phyloP scores from a whole-genome alignment of 768 basidiomycete species.

The Dendrothele bispora region DNA sequence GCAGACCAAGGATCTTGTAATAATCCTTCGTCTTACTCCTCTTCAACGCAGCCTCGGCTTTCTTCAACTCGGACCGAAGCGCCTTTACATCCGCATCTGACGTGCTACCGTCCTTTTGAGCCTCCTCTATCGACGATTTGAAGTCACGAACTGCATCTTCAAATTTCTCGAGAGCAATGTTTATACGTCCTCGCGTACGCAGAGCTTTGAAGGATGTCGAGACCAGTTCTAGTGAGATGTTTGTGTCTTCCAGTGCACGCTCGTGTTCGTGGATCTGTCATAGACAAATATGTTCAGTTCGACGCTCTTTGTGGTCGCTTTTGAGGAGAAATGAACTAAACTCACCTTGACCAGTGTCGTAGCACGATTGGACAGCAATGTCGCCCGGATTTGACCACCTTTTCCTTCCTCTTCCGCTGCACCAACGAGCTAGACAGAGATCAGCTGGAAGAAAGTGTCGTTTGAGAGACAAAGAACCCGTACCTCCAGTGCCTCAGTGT shows the following conservation, averaged over 20 bases:
- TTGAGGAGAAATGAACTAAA: slow-evolving; percentile 3
- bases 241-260: slow-evolving; percentile 72
- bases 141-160: slow-evolving; percentile 76
- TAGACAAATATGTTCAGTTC: slow-evolving; percentile 4
- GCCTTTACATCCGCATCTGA: slow-evolving; percentile 61
- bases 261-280: slow-evolving; percentile 60
- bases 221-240: slow-evolving; percentile 60
- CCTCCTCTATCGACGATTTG: slow-evolving; percentile 76
- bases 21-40: slow-evolving; percentile 90
- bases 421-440: slow-evolving; percentile 57
- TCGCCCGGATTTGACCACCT: slow-evolving; percentile 80
- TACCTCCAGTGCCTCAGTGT: slow-evolving; percentile 72
- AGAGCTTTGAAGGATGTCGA: slow-evolving; percentile 81
- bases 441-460: slow-evolving; percentile 5
- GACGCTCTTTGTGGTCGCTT: no score
- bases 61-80: slow-evolving; percentile 67
- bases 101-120: slow-evolving; percentile 54
- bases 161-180: slow-evolving; percentile 72
- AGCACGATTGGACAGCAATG: slow-evolving; percentile 80
- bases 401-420: slow-evolving; percentile 66
- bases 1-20: slow-evolving; percentile 73
- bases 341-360: slow-evolving; percentile 74
- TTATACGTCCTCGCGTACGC: slow-evolving; percentile 81
- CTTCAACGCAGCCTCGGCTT: slow-evolving; percentile 81
- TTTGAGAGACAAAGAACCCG: slow-evolving; percentile 11